A percentile compares a stretch with the other conserved stretches of the same genome.
phyloP scores from a whole-genome alignment of 768 basidiomycete species.

The Gymnopilus junonius region DNA sequence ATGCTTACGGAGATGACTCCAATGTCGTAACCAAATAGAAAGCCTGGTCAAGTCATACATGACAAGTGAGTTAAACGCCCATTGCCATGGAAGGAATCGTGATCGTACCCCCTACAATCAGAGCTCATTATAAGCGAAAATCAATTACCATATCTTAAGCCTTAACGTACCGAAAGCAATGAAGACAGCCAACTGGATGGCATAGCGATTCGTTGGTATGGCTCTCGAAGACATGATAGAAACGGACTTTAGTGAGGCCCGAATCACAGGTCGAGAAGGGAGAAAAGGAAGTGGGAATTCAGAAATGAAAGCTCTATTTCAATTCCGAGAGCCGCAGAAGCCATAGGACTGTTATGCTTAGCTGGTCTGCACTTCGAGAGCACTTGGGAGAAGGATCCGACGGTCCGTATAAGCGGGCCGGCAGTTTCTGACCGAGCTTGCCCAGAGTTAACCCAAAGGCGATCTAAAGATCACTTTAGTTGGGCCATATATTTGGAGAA shows the following conservation, averaged over 20 bases:
- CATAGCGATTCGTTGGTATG: conserved; percentile 64
- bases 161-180: conserved; percentile 73
- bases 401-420: background rate
- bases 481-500: background rate
- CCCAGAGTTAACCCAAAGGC: background rate
- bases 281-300: conserved; percentile 6
- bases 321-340: background rate
- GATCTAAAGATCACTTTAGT: background rate
- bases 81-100: background rate
- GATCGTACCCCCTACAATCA: conserved; percentile 30
- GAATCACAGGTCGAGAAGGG: conserved; percentile 6
- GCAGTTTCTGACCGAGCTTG: background rate
- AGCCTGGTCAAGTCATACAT: conserved; percentile 39
- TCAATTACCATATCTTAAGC: background rate
- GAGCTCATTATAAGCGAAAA: background rate
- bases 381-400: background rate
- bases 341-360: background rate
- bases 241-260: background rate
- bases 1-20: conserved; percentile 70
- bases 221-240: conserved; percentile 39
- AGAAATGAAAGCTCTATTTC: background rate
- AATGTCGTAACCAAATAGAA: conserved; percentile 78
- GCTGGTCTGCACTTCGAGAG: background rate
- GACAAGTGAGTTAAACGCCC: background rate
- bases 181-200: conserved; percentile 68